phyloP scores from a whole-genome alignment of 371 early-diverging fungal species.

The Mortierella sp. region DNA sequence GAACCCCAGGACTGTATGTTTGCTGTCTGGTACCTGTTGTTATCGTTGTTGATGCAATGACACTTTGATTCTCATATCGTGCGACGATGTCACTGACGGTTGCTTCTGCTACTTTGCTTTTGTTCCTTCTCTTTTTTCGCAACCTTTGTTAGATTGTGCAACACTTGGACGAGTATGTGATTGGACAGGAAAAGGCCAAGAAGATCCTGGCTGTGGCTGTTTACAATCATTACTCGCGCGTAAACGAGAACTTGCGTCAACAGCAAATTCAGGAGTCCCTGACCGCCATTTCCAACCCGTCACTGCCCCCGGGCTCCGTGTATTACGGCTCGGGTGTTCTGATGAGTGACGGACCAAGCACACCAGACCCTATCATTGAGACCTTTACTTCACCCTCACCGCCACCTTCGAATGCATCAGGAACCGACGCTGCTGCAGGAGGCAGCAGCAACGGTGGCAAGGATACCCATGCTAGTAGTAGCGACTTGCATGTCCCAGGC shows the following conservation, averaged over 20 bases:
- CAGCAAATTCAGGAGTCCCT: conserved; percentile 56
- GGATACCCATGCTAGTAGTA: conserved; percentile 17
- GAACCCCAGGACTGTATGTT: conserved; percentile 42
- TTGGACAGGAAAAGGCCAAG: conserved; percentile 91
- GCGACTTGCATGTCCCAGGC: conserved; percentile 40
- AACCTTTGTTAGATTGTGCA: conserved; percentile 75
- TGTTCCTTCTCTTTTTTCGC: not conserved
- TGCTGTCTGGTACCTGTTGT: not conserved
- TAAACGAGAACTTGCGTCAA: conserved; percentile 75
- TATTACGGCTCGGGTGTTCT: conserved; percentile 42
- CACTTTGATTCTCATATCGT: not conserved
- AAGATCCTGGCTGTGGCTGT: conserved; percentile 88
- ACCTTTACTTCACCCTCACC: conserved; percentile 29
- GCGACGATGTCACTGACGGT: not conserved
- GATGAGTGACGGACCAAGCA: conserved; percentile 54
- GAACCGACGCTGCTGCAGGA: conserved; percentile 21
- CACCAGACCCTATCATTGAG: conserved; percentile 56
- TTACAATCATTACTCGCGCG: conserved; percentile 89
- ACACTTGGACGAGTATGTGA: conserved; percentile 88
- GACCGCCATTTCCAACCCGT: conserved; percentile 30
- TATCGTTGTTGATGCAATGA: not conserved
- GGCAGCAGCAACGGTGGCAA: conserved; percentile 8
- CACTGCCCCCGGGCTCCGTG: conserved; percentile 18
- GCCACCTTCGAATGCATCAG: conserved; percentile 15
- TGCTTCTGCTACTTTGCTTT: not conserved